Evolutionary conservation across 768 basidiomycete species (phyloP), one percentile per base, ranked within the genome.

Genomic region (Lactifluus echinatus): DNA sequence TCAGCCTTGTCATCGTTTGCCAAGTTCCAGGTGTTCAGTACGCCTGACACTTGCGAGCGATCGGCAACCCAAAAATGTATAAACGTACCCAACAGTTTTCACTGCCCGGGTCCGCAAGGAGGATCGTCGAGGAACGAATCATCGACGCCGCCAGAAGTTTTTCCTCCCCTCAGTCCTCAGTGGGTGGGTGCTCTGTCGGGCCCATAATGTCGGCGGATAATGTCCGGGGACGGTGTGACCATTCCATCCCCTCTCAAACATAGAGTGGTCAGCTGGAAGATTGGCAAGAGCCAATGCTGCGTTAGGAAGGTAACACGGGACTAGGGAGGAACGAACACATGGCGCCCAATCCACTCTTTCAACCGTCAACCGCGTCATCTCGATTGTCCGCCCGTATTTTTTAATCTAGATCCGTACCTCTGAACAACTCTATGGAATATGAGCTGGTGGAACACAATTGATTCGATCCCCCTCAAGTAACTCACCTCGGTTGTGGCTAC

Each of bases 401-500:
- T 50, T 4, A 4, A 59, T 59, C 58, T 55, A 55, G 58, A 59
- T 59, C 53, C 28, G 53, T 50, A 31, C 53, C 53, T 50, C 37
- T 55, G 53, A 50, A 40, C 42, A 23, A 14, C 53, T 59, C 40
- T 36, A 6, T 53, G 40, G 48, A 44, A 53, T 53, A 58, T 58
- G 53, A 50, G 53, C 36, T 39, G 53, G 47, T 59, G 53, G 58
- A 55, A 59, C 57, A 53, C 58, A 59, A 59, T 59, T 59, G 53
- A 53, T 60, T 61, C 56, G 56, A 53, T 53, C 59, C 59, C 59
- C 54, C 48, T 61, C 60, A 8, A 59, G 57, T 54, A 59, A 59
- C 60, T 50, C 50, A 59, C 51, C 60, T 59, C 60, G 60, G 60
- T 53, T 52, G 60, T 61, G 60, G 60, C 60, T 59, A 49, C 56